Evolutionary conservation across 257 asterid genomes (phyloP), one percentile per base, ranked within the genome.

Genomic region (Eustoma russellianum): DNA sequence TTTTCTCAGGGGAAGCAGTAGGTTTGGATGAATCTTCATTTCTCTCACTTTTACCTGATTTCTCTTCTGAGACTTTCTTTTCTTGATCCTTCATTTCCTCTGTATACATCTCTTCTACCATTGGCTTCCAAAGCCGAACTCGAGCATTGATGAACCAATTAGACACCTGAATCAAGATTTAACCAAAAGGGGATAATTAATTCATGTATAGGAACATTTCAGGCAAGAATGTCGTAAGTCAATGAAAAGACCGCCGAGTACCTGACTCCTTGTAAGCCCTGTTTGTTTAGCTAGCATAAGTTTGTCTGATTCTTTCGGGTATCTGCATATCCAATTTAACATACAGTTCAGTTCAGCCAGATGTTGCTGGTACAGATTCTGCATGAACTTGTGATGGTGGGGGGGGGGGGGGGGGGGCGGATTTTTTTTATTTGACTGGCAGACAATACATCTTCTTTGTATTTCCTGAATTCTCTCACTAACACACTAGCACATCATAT

Each of bases 111-210:
- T 91, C 98, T 70, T 91, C 98, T 0, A 91, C 98, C 98, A 91
- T 91, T 4, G 98, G 98, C 76, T 91, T 91, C 98, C 98, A 91
- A 0, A 91, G 95, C 7, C 98, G 79, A 55, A 91, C 98, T 43
- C 98, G 79, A 11, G 98, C 98, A 54, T 91, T 91, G 67, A 90
- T 90, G 75, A 91, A 91, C 98, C 98, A 91, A 77, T 91, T 91
- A 3, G 98, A 91, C 57, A 91, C 98, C 98, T 91, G 71, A 33
- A 62, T 41, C 43, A 38, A 38, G 43, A 38, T 38, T 11, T 7
- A 46, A 56, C 8, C 17, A 55, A 13, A n/a, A 53, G 13, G 15
- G 48, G 13, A 38, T 52, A 5, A 44, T 40, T 13, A 59, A 19
- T 11, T 38, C 43, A 38, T 38, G 30, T 24, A 24, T 24, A 24